Conservation (phyloP, 1,284 basidiomycete species). For the Papiliotrema fonsecae region DNA sequence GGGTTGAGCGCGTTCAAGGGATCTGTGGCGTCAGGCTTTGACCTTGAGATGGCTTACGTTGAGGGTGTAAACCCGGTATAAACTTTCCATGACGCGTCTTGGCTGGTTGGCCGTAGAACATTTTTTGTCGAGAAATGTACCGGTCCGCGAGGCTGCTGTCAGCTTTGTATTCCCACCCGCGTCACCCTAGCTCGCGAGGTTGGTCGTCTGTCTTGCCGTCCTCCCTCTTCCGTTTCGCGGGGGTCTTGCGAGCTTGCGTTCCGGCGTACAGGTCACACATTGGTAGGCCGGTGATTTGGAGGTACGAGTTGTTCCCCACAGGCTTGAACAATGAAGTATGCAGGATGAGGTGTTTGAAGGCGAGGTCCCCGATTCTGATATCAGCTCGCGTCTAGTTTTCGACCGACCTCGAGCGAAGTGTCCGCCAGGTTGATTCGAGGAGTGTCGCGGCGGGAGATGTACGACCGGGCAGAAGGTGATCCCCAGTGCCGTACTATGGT, state of each 20-base stretch:
- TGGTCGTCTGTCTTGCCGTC: not conserved
- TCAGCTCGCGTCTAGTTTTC: slow-evolving; percentile 4
- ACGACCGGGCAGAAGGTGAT: too few relatives aligned
- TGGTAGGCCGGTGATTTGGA: slow-evolving; percentile 50
- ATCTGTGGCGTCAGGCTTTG: slow-evolving; percentile 20
- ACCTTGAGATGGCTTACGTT: slow-evolving; percentile 25
- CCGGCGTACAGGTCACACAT: slow-evolving; percentile 37
- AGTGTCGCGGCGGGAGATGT: not conserved
- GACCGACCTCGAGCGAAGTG: not conserved
- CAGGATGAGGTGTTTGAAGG: slow-evolving; percentile 49
- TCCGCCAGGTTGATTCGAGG: not conserved
- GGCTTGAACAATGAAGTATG: slow-evolving; percentile 48
- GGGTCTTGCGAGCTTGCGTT: not conserved
- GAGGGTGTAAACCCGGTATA: slow-evolving; percentile 34
- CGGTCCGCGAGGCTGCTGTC: slow-evolving; percentile 16
- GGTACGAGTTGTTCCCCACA: slow-evolving; percentile 49
- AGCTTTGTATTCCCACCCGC: too few relatives aligned
- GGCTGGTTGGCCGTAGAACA: slow-evolving; percentile 44
- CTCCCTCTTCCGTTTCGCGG: slow-evolving; percentile 9
- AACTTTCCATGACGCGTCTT: slow-evolving; percentile 9
- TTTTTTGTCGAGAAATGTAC: slow-evolving; percentile 29
- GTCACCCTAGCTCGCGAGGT: too few relatives aligned
- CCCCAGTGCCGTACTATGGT: too few relatives aligned
- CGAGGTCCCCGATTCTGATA: slow-evolving; percentile 45
- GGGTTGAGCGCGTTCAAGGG: slow-evolving; percentile 27